Percentiles rank a stretch among this genome's conserved stretches.
Conservation (phyloP, 2,329 filamentous ascomycete species). For the Graphium sp. region DNA sequence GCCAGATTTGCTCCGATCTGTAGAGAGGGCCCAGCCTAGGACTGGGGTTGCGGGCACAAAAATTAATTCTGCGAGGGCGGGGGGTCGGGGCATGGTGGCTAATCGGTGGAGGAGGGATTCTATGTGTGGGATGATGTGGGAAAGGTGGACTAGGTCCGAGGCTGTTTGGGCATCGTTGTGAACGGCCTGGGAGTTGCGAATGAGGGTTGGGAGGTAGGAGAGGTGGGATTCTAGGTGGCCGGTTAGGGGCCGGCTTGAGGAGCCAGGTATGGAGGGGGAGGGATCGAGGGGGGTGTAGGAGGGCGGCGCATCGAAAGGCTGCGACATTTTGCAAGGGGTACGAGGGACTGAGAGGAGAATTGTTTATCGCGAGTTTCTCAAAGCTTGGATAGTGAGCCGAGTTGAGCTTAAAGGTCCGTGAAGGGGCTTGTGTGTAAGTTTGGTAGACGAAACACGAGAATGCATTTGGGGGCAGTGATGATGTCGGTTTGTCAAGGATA, state of each 20-base stretch:
- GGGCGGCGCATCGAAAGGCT: not conserved
- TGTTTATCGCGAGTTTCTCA: no score
- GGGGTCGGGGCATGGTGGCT: conserved; percentile 13
- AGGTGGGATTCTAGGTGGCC: conserved; percentile 18
- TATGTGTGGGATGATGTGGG: conserved; percentile 21
- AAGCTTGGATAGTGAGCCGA: no score
- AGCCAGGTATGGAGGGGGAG: conserved; percentile 1
- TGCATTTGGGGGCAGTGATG: no score
- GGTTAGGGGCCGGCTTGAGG: conserved; percentile 8
- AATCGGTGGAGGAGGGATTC: conserved; percentile 22
- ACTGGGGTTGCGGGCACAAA: conserved; percentile 26
- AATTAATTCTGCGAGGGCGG: conserved; percentile 21
- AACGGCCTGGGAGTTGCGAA: conserved; percentile 16
- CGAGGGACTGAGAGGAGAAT: no score
- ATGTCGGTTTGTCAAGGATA: no score
- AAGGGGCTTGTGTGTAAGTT: no score
- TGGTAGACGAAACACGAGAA: no score
- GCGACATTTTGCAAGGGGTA: no score
- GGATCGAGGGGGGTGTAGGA: not conserved
- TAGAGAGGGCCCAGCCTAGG: conserved; percentile 16
- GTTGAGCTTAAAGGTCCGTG: no score
- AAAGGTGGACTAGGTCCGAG: conserved; percentile 19
- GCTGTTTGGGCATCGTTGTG: conserved; percentile 16
- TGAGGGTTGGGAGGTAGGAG: conserved; percentile 16
- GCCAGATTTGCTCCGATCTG: conserved; percentile 11